These are phyloP conservation scores for Fusarium abutilonis DNA, from an alignment of 2,329 filamentous ascomycete genomes.

Conservation along the genomic window DNA sequence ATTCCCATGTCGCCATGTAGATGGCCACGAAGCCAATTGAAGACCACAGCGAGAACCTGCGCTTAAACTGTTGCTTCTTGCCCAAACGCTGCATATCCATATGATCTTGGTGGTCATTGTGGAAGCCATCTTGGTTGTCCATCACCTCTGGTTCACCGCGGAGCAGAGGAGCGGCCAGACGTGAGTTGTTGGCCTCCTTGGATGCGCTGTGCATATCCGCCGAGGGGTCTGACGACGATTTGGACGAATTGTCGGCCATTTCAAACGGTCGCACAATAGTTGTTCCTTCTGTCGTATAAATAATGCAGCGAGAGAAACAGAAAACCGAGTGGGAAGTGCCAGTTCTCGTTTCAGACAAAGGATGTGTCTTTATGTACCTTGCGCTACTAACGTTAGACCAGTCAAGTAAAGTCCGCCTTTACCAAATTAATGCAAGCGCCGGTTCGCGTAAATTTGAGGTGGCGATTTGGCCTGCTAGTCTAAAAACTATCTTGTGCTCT, in stretches of 20 bases:
- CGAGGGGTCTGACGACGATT: slow-evolving; percentile 11
- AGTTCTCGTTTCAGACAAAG: background rate
- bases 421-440: too few relatives aligned
- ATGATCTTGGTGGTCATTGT: slow-evolving; percentile 22
- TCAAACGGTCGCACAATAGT: background rate
- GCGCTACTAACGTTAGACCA: too few relatives aligned
- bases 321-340: background rate
- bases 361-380: background rate
- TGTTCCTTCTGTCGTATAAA: background rate
- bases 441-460: too few relatives aligned
- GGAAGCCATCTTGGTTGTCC: slow-evolving; percentile 27
- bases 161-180: background rate
- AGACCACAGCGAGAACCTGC: slow-evolving; percentile 24
- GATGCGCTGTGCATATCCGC: background rate
- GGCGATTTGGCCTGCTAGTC: too few relatives aligned
- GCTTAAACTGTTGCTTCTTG: slow-evolving; percentile 31
- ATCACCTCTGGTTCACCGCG: background rate
- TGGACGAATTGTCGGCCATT: slow-evolving; percentile 12
- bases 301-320: background rate
- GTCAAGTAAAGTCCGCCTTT: too few relatives aligned
- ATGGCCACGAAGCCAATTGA: slow-evolving; percentile 31
- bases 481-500: too few relatives aligned
- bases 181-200: background rate
- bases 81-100: slow-evolving; percentile 30
- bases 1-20: slow-evolving; percentile 34